phyloP scores from a whole-genome alignment of 305 asterid genomes.

The Fraxinus baroniana region DNA sequence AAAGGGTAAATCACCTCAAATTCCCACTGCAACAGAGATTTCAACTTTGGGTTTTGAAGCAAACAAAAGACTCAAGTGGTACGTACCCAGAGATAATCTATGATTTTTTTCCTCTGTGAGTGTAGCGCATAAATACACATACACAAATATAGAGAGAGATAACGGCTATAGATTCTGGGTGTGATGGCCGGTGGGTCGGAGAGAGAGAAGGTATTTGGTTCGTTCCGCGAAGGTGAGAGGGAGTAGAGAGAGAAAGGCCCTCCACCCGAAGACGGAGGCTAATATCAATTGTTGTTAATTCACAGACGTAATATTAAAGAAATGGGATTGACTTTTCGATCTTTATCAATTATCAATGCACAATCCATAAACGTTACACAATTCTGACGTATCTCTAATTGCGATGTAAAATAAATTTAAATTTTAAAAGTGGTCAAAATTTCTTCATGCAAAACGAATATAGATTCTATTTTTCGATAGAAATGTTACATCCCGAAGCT shows the following conservation, averaged over 20 bases:
- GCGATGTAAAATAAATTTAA: too few species aligned
- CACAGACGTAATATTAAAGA: background rate
- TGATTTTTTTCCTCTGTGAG: constrained; percentile 3
- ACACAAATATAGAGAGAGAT: constrained; percentile 16
- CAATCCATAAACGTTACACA: background rate
- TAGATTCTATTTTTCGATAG: too few species aligned
- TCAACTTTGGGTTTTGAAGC: constrained; percentile 40
- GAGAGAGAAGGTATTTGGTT: constrained; percentile 13
- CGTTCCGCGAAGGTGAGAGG: background rate
- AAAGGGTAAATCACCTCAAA: background rate
- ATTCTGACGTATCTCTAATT: background rate
- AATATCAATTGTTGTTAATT: background rate
- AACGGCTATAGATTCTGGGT: constrained; percentile 3
- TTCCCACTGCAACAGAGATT: background rate
- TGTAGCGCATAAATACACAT: background rate
- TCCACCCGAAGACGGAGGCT: background rate
- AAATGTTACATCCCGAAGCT: too few species aligned
- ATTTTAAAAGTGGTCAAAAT: too few species aligned
- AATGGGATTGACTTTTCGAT: background rate
- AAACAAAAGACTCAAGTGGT: constrained; percentile 26
- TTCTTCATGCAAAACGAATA: too few species aligned
- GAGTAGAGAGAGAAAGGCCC: background rate
- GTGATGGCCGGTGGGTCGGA: background rate
- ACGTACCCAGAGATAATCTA: constrained; percentile 23
- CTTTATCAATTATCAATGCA: background rate